These are phyloP conservation scores for Blepharisma stoltei DNA, from an alignment of 73 alveolate species.

Conservation along the genomic window DNA sequence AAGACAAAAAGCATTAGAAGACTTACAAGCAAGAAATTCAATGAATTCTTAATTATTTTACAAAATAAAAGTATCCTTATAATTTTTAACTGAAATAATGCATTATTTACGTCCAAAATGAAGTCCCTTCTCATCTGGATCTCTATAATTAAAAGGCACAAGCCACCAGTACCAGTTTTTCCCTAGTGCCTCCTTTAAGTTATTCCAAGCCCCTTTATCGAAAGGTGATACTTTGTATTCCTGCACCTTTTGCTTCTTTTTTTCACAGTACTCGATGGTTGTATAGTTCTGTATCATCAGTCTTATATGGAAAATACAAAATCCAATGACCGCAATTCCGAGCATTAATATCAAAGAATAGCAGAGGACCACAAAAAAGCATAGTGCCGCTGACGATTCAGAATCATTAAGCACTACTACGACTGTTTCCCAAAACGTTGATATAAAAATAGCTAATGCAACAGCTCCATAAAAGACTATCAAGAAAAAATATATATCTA, in stretches of 20 bases:
- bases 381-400: constrained; percentile 7
- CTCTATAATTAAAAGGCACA: constrained; percentile 21
- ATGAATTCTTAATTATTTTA: too few relatives aligned
- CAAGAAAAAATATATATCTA: constrained; percentile 23
- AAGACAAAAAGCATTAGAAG: too few relatives aligned
- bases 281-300: constrained; percentile 41
- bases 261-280: constrained; percentile 67
- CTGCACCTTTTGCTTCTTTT: constrained; percentile 22
- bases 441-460: background rate
- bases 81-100: background rate
- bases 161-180: constrained; percentile 25
- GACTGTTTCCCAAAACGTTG: constrained; percentile 41
- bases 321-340: constrained; percentile 34
- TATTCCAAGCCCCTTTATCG: constrained; percentile 25
- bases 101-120: background rate
- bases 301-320: constrained; percentile 54
- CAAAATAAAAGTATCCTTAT: too few relatives aligned
- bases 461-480: constrained; percentile 24
- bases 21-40: too few relatives aligned
- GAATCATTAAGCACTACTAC: constrained; percentile 13
- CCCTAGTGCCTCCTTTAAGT: constrained; percentile 31
- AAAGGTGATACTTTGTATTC: constrained; percentile 27
- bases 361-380: constrained; percentile 24
- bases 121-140: background rate
- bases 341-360: constrained; percentile 38